Base-by-base conservation (phyloP, 73 alveolate species). In the Tetrahymena elliotti region DNA sequence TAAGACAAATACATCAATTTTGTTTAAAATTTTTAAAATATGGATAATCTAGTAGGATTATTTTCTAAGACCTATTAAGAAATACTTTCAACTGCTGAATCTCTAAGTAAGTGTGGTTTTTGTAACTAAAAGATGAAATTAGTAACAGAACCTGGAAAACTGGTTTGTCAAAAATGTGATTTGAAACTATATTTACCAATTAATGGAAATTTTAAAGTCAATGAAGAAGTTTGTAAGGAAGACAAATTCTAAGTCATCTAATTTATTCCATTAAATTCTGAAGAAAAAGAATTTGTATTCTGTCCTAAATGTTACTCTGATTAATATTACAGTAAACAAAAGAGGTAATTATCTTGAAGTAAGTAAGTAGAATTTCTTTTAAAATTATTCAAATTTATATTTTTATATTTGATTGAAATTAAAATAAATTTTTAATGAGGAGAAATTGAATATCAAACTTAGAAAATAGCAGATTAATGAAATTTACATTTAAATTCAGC, bases 1-100 rank as follows among this genome's bases (percentile, higher is more conserved):
- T 97, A 98, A 52, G 98, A 97, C 93, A 99, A 99, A 95, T 99
- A 96, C 95, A 96, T 93, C 38, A 96, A 95, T 95, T 99, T 92
- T 95, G 98, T 83, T 93, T 97, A 94, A 93, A 96, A 35, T 98
- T 97, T 97, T 10, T 18, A 36, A n/a, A 35, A 93, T 18, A 37
- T 93, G 84, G 95, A 93, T 38, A 38, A 38, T 37, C 27, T 93
- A 53, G 31, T 93, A n/a, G 47, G 33, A 53, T 34, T 68, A 20
- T 84, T 36, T 22, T 82, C 94, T 53, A 54, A 94, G 84, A 35
- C 83, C 5, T 52, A 13, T 41, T 33, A 92, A 52, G 35, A 94
- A 35, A 33, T 34, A 94, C 83, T 83, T 40, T 40, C 40, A 37
- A 94, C 27, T 41, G 93, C 54, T 39, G 24, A 68, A 7, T 27